Evolutionary conservation across 2,329 filamentous ascomycete genomes (phyloP), one percentile per base, ranked within the genome.

Genomic region (Pseudophaeomoniella oleicola): DNA sequence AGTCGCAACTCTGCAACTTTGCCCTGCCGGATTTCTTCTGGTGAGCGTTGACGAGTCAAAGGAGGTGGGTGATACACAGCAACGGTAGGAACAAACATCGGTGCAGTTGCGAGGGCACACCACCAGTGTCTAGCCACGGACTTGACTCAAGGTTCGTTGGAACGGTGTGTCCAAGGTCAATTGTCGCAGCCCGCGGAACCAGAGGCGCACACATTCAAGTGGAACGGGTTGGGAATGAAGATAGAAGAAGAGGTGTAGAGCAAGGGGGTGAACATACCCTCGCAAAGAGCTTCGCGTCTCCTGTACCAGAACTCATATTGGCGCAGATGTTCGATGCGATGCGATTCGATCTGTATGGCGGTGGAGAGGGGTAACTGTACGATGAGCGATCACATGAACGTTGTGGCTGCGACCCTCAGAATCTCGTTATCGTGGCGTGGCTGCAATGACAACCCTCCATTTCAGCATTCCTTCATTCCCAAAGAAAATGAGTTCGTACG

Each of bases 271-370:
- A 41, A 76, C 76, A 52, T 79, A 98, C 90, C 69, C 90, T 78
- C 61, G 90, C 88, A 69, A 98, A 98, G 66, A 98, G 79, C 75
- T 94, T 96, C 66, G 90, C 93, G 76, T 96, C 90, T 63, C 90
- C 86, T 65, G 83, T 84, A 60, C 76, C 62, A 44, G 71, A 66
- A 58, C 68, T 74, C 72, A 78, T 78, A 48, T 48, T 64, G 53
- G 45, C 43, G 11, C 6, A 40, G 38, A 36, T 38, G n/a, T n/a
- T n/a, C 35, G 32, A 39, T 30, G 30, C 34, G 34, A 17, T 34
- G 22, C 30, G 39, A 13, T 39, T 43, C 33, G 34, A 39, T 37
- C 30, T 36, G 31, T 34, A 40, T 39, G 33, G 38, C 22, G n/a
- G 22, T 27, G 22, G 22, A 27, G 22, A 27, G 22, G 22, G 22